phyloP scores from a whole-genome alignment of 768 basidiomycete genomes.

The Suillus occidentalis region DNA sequence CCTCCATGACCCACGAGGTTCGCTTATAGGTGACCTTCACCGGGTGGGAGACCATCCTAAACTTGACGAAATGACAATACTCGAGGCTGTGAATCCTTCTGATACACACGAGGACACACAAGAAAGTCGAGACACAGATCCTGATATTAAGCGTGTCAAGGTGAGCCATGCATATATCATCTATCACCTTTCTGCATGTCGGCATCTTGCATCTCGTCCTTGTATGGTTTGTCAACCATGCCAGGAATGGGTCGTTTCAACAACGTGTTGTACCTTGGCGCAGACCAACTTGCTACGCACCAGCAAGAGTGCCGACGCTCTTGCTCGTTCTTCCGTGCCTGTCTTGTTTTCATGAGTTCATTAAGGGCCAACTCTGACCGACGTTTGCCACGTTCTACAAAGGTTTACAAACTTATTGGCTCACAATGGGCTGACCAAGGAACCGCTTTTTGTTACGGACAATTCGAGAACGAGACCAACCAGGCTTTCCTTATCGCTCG shows the following conservation, averaged over 20 bases:
- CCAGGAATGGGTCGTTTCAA: constrained; percentile 20
- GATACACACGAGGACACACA: constrained; percentile 55
- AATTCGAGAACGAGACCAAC: constrained; percentile 73
- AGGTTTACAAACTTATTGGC: constrained; percentile 95
- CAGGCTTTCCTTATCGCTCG: constrained; percentile 85
- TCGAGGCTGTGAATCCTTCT: constrained; percentile 38
- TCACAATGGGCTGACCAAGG: constrained; percentile 95
- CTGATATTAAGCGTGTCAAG: constrained; percentile 86
- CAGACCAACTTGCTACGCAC: constrained; percentile 14
- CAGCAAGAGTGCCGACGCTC: constrained; percentile 17
- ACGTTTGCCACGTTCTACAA: constrained; percentile 25
- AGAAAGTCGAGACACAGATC: constrained; percentile 62
- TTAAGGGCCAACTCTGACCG: constrained; percentile 31
- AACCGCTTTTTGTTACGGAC: constrained; percentile 93
- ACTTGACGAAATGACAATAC: constrained; percentile 32
- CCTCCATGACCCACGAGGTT: constrained; percentile 32
- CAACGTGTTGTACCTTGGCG: constrained; percentile 24
- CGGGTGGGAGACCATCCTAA: constrained; percentile 35
- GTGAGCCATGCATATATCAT: constrained; percentile 40
- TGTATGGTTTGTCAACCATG: constrained; percentile 20
- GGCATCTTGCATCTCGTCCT: constrained; percentile 15
- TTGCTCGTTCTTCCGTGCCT: constrained; percentile 21
- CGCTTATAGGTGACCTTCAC: constrained; percentile 32
- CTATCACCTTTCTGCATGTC: constrained; percentile 16
- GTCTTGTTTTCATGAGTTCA: constrained; percentile 32